Evolutionary conservation across 495 filamentous ascomycete species (phyloP), one percentile per base, ranked within the genome.

Genomic region (Neurospora tetraspora): DNA sequence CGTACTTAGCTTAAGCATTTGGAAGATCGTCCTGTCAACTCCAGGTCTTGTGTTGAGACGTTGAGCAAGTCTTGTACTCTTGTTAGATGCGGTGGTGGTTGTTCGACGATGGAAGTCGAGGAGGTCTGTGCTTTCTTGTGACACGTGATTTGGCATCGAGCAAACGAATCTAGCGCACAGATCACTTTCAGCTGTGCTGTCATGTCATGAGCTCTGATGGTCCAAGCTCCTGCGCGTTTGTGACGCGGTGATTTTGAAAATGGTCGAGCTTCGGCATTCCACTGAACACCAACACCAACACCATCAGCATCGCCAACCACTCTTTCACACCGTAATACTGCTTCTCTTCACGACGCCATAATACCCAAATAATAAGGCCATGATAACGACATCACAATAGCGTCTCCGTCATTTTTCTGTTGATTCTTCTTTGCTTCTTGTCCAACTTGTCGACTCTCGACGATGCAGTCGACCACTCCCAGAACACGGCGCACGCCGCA

Each of bases 401-500:
- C 53, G 53, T 1, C 8, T 34, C 45, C 34, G 1, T 8, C 16
- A 39, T 27, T 27, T 70, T 59, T 65, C 73, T n/a, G 20, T 12
- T 43, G 34, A 9, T 7, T 65, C 34, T 65, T 34, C 39, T 27
- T 45, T 65, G n/a, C n/a, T n/a, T n/a, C n/a, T n/a, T n/a, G n/a
- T n/a, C n/a, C n/a, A n/a, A n/a, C 20, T n/a, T 3, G 4, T 39
- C 27, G 43, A n/a, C 39, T 38, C 2, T 53, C 23, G 70, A 69
- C 69, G 42, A 80, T 80, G 79, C 74, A 76, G 75, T 72, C 72
- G 2, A 61, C 70, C 27, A 61, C 23, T 39, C 76, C 79, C 20
- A 73, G 78, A 71, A 79, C 75, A 47, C 77, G 79, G 72, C 78
- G 79, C 73, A 80, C 79, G 70, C 73, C 78, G 77, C 79, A 81